Evolutionary conservation across 176 grass and related monocot genomes (phyloP).

Genomic region (Pharus latifolius): DNA sequence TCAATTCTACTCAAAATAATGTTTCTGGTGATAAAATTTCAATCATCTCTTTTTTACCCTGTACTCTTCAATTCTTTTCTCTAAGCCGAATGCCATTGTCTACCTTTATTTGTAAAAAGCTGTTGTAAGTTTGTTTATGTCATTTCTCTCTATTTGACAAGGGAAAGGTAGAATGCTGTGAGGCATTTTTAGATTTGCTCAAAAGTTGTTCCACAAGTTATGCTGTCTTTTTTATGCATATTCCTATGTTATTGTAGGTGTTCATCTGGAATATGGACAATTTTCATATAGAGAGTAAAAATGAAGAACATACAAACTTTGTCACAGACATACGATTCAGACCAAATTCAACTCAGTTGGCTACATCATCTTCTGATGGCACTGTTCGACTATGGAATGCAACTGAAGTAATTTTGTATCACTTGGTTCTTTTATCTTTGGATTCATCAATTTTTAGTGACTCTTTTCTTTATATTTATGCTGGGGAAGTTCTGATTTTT

Average conservation of each 20-base stretch:
- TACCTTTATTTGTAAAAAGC: background rate
- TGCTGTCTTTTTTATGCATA: background rate
- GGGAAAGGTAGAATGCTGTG: background rate
- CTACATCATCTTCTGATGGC: conserved; percentile 75
- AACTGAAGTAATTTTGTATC: conserved; percentile 38
- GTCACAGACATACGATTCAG: conserved; percentile 73
- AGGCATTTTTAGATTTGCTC: background rate
- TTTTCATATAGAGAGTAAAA: conserved; percentile 47
- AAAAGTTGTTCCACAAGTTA: background rate
- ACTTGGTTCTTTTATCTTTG: background rate
- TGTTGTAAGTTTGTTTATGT: conserved; percentile 1
- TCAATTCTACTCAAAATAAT: background rate
- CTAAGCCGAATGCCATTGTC: background rate
- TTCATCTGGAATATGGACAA: conserved; percentile 80
- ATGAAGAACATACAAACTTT: conserved; percentile 54
- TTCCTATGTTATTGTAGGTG: conserved; percentile 36
- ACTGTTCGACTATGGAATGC: conserved; percentile 70
- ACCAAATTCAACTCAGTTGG: conserved; percentile 70
- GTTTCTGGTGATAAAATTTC: background rate
- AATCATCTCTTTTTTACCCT: background rate
- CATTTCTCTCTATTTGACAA: background rate
- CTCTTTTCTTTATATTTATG: background rate
- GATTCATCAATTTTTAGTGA: background rate
- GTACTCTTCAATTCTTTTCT: background rate
- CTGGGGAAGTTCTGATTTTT: background rate